phyloP scores from a whole-genome alignment of 106 monocot genomes.

The Cymbidium sinense region DNA sequence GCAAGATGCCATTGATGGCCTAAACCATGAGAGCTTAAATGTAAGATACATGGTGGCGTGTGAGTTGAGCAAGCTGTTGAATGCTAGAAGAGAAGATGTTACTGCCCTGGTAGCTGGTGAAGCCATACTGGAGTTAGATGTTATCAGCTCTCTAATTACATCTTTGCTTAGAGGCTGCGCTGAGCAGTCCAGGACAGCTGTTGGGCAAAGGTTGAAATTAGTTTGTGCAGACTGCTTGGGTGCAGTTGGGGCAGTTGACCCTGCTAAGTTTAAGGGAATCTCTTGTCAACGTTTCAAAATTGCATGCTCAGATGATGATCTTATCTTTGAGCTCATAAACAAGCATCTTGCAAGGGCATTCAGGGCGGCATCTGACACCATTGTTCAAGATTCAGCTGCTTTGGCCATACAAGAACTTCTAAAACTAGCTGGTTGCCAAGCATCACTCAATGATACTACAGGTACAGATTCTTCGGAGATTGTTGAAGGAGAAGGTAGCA shows the following conservation, averaged over 20 bases:
- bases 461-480: constrained; percentile 11
- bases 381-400: constrained; percentile 94
- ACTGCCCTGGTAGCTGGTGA: constrained; percentile 72
- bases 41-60: constrained; percentile 95
- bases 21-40: constrained; percentile 97
- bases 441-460: constrained; percentile 44
- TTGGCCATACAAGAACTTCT: constrained; percentile 98
- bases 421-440: constrained; percentile 83
- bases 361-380: constrained; percentile 87
- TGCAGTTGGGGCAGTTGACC: constrained; percentile 92
- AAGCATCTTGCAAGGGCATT: constrained; percentile 96
- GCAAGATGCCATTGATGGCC: constrained; percentile 66
- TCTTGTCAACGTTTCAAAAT: constrained; percentile 89
- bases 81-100: constrained; percentile 70
- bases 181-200: constrained; percentile 83
- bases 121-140: constrained; percentile 65
- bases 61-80: constrained; percentile 83
- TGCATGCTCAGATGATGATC: constrained; percentile 97
- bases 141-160: constrained; percentile 69
- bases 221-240: constrained; percentile 96
- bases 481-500: constrained; percentile 1
- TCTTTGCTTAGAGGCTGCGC: constrained; percentile 81
- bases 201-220: constrained; percentile 82
- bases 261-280: constrained; percentile 81
- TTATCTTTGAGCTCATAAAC: constrained; percentile 95